These are phyloP conservation scores for Postia placenta DNA, from an alignment of 768 basidiomycete species.

Conservation along the genomic window DNA sequence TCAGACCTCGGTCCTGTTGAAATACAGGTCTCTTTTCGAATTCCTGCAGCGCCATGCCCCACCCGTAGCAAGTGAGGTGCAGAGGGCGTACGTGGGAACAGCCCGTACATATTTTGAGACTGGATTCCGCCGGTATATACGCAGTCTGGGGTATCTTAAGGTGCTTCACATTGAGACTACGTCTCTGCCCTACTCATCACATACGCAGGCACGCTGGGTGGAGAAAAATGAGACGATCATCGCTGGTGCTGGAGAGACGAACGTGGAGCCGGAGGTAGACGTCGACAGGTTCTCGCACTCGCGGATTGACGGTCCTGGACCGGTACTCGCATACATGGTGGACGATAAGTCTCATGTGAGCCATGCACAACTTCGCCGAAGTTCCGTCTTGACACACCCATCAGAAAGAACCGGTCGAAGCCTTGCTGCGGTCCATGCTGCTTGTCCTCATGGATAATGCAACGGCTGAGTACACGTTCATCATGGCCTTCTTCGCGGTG, in stretches of 20 bases:
- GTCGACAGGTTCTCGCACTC: slow-evolving; percentile 57
- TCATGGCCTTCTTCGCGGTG: slow-evolving; percentile 71
- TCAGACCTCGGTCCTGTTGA: slow-evolving; percentile 81
- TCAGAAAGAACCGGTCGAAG: slow-evolving; percentile 81
- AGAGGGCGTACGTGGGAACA: slow-evolving; percentile 76
- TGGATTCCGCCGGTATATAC: slow-evolving; percentile 82
- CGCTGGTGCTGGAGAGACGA: slow-evolving; percentile 35
- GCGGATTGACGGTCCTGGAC: slow-evolving; percentile 73
- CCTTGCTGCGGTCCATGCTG: slow-evolving; percentile 75
- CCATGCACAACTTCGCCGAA: slow-evolving; percentile 3
- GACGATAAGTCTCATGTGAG: slow-evolving; percentile 85
- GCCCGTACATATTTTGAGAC: slow-evolving; percentile 95
- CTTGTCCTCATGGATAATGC: slow-evolving; percentile 95
- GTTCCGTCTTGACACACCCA: background rate
- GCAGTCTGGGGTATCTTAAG: slow-evolving; percentile 77
- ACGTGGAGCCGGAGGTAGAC: slow-evolving; percentile 33
- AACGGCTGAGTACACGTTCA: slow-evolving; percentile 85
- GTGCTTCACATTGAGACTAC: too few relatives aligned
- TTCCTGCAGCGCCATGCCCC: slow-evolving; percentile 84
- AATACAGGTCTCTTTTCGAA: slow-evolving; percentile 73
- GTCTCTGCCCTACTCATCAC: background rate
- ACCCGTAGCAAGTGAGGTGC: slow-evolving; percentile 79
- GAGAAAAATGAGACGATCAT: slow-evolving; percentile 71
- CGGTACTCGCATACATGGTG: slow-evolving; percentile 81
- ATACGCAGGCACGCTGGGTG: slow-evolving; percentile 48